Percentiles rank a stretch among this genome's conserved stretches.
phyloP scores from a whole-genome alignment of 306 rosid genomes.

The Sophora flavescens region DNA sequence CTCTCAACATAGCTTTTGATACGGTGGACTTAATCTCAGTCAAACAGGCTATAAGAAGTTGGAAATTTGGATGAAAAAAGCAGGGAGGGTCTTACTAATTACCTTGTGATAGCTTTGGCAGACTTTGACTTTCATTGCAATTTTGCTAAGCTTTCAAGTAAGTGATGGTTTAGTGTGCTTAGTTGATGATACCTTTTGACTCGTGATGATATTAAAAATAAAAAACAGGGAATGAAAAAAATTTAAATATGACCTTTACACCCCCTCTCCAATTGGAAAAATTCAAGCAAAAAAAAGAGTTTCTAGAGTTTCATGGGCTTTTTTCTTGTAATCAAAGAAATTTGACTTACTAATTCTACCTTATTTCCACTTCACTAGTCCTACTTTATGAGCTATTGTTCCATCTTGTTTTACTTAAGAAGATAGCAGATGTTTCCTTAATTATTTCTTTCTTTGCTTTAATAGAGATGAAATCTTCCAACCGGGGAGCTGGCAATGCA shows the following conservation, averaged over 20 bases:
- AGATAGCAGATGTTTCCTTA: conserved; percentile 10
- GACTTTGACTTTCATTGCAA: conserved; percentile 43
- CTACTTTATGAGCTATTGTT: neutral
- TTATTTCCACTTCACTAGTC: neutral
- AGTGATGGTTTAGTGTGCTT: conserved; percentile 26
- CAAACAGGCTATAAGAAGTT: neutral
- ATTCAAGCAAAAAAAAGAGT: neutral
- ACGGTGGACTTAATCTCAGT: no score
- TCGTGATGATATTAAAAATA: neutral
- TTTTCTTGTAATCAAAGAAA: conserved; percentile 10
- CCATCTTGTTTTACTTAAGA: conserved; percentile 12
- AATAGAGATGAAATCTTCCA: conserved; percentile 28
- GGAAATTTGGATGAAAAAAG: neutral
- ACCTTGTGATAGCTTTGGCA: neutral
- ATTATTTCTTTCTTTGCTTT: neutral
- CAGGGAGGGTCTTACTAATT: neutral
- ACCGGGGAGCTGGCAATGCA: conserved; percentile 8
- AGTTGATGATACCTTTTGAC: neutral
- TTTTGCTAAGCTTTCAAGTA: conserved; percentile 34
- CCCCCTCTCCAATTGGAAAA: neutral
- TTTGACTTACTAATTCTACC: neutral
- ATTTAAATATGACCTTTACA: neutral
- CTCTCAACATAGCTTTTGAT: no score
- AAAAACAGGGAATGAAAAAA: neutral
- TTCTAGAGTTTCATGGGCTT: conserved; percentile 1